Percentiles rank a stretch among this genome's conserved stretches.
Evolutionary conservation across 352 stramenopile species (phyloP).

Genomic region (Phytophthora fragariaefolia): DNA sequence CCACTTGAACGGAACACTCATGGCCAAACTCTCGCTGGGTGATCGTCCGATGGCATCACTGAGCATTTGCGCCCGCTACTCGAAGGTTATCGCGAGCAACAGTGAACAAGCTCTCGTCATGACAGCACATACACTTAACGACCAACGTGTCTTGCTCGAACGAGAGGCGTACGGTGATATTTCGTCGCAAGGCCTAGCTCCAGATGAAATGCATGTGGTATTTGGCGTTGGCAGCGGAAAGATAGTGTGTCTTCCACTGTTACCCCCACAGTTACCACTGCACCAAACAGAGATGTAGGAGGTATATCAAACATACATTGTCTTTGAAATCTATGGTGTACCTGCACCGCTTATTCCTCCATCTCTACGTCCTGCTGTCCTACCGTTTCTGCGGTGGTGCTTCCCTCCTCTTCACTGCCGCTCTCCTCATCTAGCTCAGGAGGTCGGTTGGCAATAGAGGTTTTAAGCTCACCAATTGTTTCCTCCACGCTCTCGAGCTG

Average conservation of each 20-base stretch:
- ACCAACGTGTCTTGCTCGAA: constrained; percentile 62
- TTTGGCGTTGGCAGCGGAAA: constrained; percentile 68
- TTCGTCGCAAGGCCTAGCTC: constrained; percentile 63
- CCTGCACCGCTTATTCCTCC: constrained; percentile 63
- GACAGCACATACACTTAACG: constrained; percentile 53
- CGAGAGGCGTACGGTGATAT: constrained; percentile 58
- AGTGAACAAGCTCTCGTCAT: constrained; percentile 47
- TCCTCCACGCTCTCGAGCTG: constrained; percentile 84
- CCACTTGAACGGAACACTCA: constrained; percentile 70
- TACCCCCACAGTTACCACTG: constrained; percentile 23
- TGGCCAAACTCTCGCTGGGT: constrained; percentile 52
- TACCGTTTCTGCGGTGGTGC: constrained; percentile 33
- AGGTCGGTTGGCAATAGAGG: constrained; percentile 62
- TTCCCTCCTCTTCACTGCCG: constrained; percentile 46
- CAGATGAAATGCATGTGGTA: constrained; percentile 77
- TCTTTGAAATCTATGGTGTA: constrained; percentile 56
- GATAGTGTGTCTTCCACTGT: constrained; percentile 60
- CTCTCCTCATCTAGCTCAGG: constrained; percentile 66
- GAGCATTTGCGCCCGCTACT: constrained; percentile 67
- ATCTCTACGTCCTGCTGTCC: constrained; percentile 82
- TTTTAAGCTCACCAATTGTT: constrained; percentile 60
- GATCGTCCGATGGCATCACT: constrained; percentile 54
- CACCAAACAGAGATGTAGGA: constrained; percentile 35
- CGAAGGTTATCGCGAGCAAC: constrained; percentile 77
- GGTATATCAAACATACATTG: constrained; percentile 51